Evolutionary conservation across 2,329 filamentous ascomycete species (phyloP), one percentile per base, ranked within the genome.

Genomic region (Herpotrichia juniperi): DNA sequence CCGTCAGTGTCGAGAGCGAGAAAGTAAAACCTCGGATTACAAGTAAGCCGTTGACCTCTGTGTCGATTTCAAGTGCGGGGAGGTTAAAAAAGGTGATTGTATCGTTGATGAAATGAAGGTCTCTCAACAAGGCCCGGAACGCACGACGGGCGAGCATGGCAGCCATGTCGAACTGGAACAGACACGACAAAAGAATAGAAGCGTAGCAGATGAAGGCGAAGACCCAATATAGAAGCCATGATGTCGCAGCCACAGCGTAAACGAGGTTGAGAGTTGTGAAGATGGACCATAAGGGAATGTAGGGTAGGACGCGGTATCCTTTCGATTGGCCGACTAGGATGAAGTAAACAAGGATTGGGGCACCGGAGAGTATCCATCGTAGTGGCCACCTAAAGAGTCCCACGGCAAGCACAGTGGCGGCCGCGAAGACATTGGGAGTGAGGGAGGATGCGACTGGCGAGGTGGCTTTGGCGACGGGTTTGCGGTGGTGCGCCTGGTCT

Each of bases 41-140:
- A 59, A 83, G 76, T 16, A 83, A 65, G 0, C 81, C 81, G 55
- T 80, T 74, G 12, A 82, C 78, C 22, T 81, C 78, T 0, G 77
- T 80, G 57, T 83, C 81, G 37, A 83, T 82, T 58, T 83, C 81
- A 46, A 83, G 62, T 1, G 80, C 81, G 0, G 81, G 79, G 6
- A 81, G 60, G 45, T 79, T 73, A 55, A 80, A 80, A 46, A 79
- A 67, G 2, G 78, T 79, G 49, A 83, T 73, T 51, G 77, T 78
- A 52, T 83, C 80, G 42, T 77, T 76, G 54, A 80, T 78, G 58
- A 83, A 82, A 50, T 81, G 78, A 19, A 80, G 58, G 31, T 77
- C 68, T 40, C 75, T 63, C 24, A 78, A 66, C 9, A 81, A 61
- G 19, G 61, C 65, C 16, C 68, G 54, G 6, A 79, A 65, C 7